Conservation (phyloP, 2,329 filamentous ascomycete genomes). For the Mycogone perniciosa region DNA sequence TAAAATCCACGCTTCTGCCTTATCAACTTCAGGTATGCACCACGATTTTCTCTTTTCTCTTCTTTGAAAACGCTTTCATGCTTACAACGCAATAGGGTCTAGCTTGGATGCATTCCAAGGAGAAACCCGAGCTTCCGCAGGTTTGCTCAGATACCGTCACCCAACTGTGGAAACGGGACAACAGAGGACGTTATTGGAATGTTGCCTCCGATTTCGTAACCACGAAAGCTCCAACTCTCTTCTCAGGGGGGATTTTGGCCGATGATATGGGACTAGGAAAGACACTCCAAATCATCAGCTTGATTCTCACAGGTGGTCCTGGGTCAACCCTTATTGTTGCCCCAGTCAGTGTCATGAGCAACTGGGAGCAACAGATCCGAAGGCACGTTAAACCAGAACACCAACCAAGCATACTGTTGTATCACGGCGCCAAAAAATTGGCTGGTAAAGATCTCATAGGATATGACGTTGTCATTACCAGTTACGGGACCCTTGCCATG, state of each 20-base stretch:
- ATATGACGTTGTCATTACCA: constrained; percentile 76
- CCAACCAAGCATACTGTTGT: constrained; percentile 61
- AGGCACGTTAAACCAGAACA: constrained; percentile 62
- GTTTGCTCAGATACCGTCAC: constrained; percentile 52
- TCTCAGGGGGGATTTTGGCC: constrained; percentile 73
- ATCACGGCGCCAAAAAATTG: constrained; percentile 61
- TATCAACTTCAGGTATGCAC: constrained; percentile 61
- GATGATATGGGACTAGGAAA: constrained; percentile 94
- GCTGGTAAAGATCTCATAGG: constrained; percentile 51
- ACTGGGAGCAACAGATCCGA: constrained; percentile 76
- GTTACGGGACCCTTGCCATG: constrained; percentile 67
- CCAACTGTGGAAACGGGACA: constrained; percentile 68
- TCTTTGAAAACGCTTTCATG: neutral
- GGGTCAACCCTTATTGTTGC: constrained; percentile 73
- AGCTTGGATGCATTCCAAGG: constrained; percentile 73
- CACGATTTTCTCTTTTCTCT: neutral
- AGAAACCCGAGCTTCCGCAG: constrained; percentile 60
- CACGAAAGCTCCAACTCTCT: constrained; percentile 50
- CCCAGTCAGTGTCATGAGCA: constrained; percentile 82
- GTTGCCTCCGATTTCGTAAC: constrained; percentile 52
- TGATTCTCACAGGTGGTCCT: constrained; percentile 55
- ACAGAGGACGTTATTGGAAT: constrained; percentile 54
- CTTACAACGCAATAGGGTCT: constrained; percentile 51
- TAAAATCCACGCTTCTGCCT: constrained; percentile 64
- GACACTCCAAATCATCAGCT: constrained; percentile 76